phyloP scores from a whole-genome alignment of 306 rosid genomes.

The Rosa multiflora region DNA sequence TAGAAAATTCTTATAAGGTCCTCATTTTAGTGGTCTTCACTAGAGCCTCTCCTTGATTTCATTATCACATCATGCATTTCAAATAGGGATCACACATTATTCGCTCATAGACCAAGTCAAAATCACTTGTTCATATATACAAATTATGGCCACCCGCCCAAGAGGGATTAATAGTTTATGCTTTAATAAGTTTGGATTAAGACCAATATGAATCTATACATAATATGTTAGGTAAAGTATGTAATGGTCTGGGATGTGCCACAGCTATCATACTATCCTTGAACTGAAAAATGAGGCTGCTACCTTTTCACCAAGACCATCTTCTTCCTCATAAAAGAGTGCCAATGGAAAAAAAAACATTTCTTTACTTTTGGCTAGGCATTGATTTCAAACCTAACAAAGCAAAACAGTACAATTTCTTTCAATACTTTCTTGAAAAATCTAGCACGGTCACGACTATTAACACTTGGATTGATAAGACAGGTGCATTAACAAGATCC shows the following conservation, averaged over 20 bases:
- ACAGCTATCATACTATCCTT: neutral
- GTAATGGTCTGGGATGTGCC: conserved; percentile 1
- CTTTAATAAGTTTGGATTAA: neutral
- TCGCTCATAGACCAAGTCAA: neutral
- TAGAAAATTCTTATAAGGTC: no score
- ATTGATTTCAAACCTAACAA: conserved; percentile 36
- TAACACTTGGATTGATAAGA: conserved; percentile 37
- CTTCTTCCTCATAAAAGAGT: conserved; percentile 3
- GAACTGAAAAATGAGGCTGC: neutral
- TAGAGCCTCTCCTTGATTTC: neutral
- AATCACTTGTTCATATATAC: neutral
- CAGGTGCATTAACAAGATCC: conserved; percentile 47
- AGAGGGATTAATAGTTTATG: neutral
- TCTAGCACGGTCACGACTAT: conserved; percentile 45
- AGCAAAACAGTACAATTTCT: conserved; percentile 33
- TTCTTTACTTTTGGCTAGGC: neutral
- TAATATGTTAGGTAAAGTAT: neutral
- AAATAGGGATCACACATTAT: neutral
- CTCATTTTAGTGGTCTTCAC: no score
- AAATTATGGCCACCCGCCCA: neutral
- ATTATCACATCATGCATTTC: neutral
- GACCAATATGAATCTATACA: neutral
- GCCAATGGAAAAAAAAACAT: neutral
- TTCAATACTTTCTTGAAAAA: conserved; percentile 42
- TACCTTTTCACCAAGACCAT: conserved; percentile 10